Percentiles rank a stretch among this genome's conserved stretches.
These are phyloP conservation scores for Moelleriella libera DNA, from an alignment of 2,329 filamentous ascomycete genomes.

Conservation along the genomic window DNA sequence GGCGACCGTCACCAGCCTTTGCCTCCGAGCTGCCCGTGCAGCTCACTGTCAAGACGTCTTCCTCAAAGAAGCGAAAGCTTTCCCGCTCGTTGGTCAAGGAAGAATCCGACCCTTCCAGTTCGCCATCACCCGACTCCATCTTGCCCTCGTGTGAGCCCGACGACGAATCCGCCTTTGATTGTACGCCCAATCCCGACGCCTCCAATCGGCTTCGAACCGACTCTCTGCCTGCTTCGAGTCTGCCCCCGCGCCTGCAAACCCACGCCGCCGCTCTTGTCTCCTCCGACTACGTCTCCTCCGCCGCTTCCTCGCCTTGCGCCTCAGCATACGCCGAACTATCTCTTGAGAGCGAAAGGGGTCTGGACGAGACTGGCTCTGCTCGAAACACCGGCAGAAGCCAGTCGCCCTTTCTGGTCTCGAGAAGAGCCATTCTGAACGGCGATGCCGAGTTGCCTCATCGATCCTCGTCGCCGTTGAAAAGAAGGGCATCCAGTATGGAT, in stretches of 20 bases:
- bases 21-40: slow-evolving; percentile 44
- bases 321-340: slow-evolving; percentile 41
- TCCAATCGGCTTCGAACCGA: slow-evolving; percentile 28
- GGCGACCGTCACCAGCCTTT: slow-evolving; percentile 3
- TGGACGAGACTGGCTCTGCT: slow-evolving; percentile 28
- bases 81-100: slow-evolving; percentile 26
- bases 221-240: slow-evolving; percentile 11
- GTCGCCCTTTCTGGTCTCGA: slow-evolving; percentile 37
- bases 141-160: slow-evolving; percentile 39
- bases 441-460: slow-evolving; percentile 42
- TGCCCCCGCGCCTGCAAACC: slow-evolving; percentile 1
- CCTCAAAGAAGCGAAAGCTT: slow-evolving; percentile 60
- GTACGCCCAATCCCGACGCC: slow-evolving; percentile 36
- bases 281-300: slow-evolving; percentile 37
- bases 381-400: slow-evolving; percentile 27
- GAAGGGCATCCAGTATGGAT: slow-evolving; percentile 49
- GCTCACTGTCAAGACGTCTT: slow-evolving; percentile 61
- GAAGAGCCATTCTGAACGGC: slow-evolving; percentile 44
- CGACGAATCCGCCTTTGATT: slow-evolving; percentile 29
- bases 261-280: slow-evolving; percentile 21
- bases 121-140: slow-evolving; percentile 29
- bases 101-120: slow-evolving; percentile 21
- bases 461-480: slow-evolving; percentile 51
- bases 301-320: slow-evolving; percentile 26
- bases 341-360: slow-evolving; percentile 39